Base-by-base conservation (phyloP, 2,329 filamentous ascomycete genomes). In the Diaporthe amygdali region DNA sequence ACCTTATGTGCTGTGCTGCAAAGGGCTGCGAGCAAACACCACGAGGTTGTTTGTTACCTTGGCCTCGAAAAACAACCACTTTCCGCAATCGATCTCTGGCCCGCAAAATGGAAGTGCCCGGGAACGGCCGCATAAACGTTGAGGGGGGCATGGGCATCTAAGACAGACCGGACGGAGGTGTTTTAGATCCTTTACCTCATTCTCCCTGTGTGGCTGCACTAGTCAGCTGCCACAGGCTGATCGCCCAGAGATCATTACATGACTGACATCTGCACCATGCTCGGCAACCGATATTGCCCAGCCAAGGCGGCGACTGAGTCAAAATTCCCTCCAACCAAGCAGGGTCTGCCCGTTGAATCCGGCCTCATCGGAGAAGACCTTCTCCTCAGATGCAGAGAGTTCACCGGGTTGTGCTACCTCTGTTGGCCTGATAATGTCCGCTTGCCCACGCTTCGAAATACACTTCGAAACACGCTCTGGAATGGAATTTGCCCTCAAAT, bases 141-240 rank as follows among this genome's bases (percentile, higher is more conserved):
- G 15, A 56, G 51, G 51, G 66, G 52, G 25, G 47, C n/a, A n/a
- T 2, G 5, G 41, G n/a, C n/a, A n/a, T 22, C 30, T 20, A 47
- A 63, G 59, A 63, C 59, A 63, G 59, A 37, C 41, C 63, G 63
- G 46, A 52, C 47, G 63, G 47, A 66, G 41, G 59, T 63, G 59
- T 64, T 64, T 64, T 64, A 64, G 59, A 64, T 63, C 41, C 32
- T 66, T n/a, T 14, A 22, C 44, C 63, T 66, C 44, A n/a, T 41
- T 22, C 27, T 54, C 27, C 14, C 47, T 51, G 47, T 20, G 47
- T 51, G 52, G 9, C 47, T 68, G 34, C 32, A 41, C 66, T 61
- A 56, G 70, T 56, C 64, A 27, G 41, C 30, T 64, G 25, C 56
- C 47, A 46, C 30, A 12, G n/a, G 30, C 30, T 61, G 66, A 44